These are phyloP conservation scores for Agaricus subrufescens DNA, from an alignment of 768 basidiomycete genomes.

Conservation along the genomic window DNA sequence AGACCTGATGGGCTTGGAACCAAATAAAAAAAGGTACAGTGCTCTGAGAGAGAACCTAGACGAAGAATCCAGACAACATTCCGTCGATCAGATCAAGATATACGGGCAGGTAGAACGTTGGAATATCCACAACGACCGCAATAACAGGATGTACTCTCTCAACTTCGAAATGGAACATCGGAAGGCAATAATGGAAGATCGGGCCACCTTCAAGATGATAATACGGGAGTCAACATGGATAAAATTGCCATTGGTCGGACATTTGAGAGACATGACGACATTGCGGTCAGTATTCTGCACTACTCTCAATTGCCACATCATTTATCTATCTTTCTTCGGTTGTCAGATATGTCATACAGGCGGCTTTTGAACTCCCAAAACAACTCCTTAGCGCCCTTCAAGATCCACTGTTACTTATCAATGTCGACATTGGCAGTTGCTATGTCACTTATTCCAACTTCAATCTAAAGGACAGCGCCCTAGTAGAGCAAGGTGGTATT, in stretches of 20 bases:
- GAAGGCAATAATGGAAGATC: not conserved
- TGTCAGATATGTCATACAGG: not conserved
- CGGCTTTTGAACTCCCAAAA: not conserved
- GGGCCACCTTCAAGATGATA: not conserved
- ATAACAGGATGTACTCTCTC: not conserved
- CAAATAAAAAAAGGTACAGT: not conserved
- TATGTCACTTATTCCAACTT: not conserved
- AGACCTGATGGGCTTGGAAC: not conserved
- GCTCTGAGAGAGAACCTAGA: not conserved
- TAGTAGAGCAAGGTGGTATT: not conserved
- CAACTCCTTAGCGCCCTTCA: not conserved
- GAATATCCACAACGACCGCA: not conserved
- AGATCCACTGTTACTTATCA: not conserved
- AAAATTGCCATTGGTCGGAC: not conserved
- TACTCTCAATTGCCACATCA: not conserved
- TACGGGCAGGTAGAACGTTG: not conserved
- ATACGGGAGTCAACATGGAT: not conserved
- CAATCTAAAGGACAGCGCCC: not conserved
- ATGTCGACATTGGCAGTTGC: not conserved
- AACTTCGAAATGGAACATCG: not conserved
- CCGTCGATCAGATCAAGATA: not conserved
- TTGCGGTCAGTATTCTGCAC: not conserved
- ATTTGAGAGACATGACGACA: not conserved
- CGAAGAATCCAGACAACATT: not conserved
- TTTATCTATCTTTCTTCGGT: not conserved